phyloP scores from a whole-genome alignment of 1,284 basidiomycete genomes.

The Leccinum insolens region DNA sequence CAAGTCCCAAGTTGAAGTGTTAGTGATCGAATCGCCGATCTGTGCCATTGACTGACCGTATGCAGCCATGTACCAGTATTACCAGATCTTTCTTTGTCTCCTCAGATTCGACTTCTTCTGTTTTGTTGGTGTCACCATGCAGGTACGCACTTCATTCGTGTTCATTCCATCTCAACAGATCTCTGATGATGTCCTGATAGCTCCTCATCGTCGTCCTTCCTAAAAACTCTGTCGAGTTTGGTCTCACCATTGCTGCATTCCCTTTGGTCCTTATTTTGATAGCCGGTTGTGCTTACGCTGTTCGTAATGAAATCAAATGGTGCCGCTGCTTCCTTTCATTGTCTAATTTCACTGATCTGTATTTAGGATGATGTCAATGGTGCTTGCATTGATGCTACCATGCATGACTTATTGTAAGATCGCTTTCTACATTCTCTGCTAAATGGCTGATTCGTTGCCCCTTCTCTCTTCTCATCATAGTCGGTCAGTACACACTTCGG shows the following conservation, averaged over 20 bases:
- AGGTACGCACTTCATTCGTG: conserved; percentile 46
- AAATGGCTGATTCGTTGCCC: conserved; percentile 16
- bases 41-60: conserved; percentile 10
- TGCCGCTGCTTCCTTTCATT: conserved; percentile 34
- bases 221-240: conserved; percentile 70
- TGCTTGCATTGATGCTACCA: conserved; percentile 73
- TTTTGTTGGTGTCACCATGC: conserved; percentile 84
- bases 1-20: conserved; percentile 81
- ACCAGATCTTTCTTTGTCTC: conserved; percentile 83
- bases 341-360: conserved; percentile 5
- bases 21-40: conserved; percentile 28
- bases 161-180: not conserved
- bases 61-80: conserved; percentile 81
- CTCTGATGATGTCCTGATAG: conserved; percentile 36
- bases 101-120: conserved; percentile 88
- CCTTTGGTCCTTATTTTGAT: conserved; percentile 76
- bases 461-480: conserved; percentile 33
- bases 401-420: conserved; percentile 71
- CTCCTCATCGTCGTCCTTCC: conserved; percentile 75
- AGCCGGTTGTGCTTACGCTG: conserved; percentile 66
- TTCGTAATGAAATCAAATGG: conserved; percentile 80
- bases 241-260: conserved; percentile 78
- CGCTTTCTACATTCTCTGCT: conserved; percentile 8
- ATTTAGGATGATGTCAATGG: conserved; percentile 64
- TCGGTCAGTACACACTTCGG: conserved; percentile 33